Evolutionary conservation across 192 early-diverging fungal genomes (phyloP).

Genomic region (Rhizophagus prolifer): DNA sequence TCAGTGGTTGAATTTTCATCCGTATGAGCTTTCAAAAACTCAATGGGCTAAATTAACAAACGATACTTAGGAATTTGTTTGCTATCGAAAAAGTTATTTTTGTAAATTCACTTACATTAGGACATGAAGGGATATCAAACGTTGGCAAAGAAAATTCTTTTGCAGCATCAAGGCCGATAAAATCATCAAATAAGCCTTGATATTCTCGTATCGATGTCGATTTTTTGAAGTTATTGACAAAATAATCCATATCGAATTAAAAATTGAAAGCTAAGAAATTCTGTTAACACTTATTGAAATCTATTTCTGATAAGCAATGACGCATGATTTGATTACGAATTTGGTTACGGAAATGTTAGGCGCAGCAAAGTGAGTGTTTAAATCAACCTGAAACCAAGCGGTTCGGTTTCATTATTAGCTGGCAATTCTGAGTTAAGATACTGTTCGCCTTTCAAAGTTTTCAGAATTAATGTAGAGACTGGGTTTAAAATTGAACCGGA

Average conservation of each 20-base stretch:
- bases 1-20: slow-evolving; percentile 71
- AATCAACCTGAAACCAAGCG: too few relatives aligned
- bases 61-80: not conserved
- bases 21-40: slow-evolving; percentile 82
- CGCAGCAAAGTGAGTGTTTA: too few relatives aligned
- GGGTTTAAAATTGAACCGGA: slow-evolving; percentile 46
- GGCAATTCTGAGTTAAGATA: slow-evolving; percentile 51
- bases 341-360: too few relatives aligned
- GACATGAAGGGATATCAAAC: slow-evolving; percentile 57
- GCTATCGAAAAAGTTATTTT: not conserved
- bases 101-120: slow-evolving; percentile 44
- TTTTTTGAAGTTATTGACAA: slow-evolving; percentile 41
- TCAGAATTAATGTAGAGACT: slow-evolving; percentile 33
- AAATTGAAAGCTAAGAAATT: not conserved
- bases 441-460: slow-evolving; percentile 41
- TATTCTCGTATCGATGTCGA: slow-evolving; percentile 24
- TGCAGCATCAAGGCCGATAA: slow-evolving; percentile 49
- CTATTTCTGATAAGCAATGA: too few relatives aligned
- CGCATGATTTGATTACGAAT: too few relatives aligned
- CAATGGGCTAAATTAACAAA: slow-evolving; percentile 63
- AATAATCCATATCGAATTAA: slow-evolving; percentile 34
- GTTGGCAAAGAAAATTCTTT: slow-evolving; percentile 51
- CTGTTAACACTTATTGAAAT: too few relatives aligned
- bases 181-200: slow-evolving; percentile 29
- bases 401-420: slow-evolving; percentile 48